phyloP scores from a whole-genome alignment of 805 yeast species.

The Barnettozyma sucrosica region DNA sequence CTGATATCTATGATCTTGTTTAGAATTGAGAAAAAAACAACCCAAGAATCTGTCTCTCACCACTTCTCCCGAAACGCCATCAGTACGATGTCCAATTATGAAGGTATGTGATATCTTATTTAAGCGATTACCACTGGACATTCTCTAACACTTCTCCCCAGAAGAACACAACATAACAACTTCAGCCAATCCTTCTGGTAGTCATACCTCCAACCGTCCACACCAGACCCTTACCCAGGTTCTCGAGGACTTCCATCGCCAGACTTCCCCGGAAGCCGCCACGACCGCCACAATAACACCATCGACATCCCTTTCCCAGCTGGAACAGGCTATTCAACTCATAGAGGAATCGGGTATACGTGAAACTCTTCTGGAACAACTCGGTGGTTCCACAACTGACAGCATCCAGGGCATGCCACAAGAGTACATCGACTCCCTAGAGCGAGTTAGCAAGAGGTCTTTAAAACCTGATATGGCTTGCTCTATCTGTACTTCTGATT shows the following conservation, averaged over 20 bases:
- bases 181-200: slow-evolving; percentile 1
- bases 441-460: slow-evolving; percentile 51
- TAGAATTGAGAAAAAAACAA: too few relatives aligned
- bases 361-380: slow-evolving; percentile 24
- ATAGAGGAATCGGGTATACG: slow-evolving; percentile 17
- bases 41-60: too few relatives aligned
- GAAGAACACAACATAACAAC: slow-evolving; percentile 5
- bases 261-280: too few relatives aligned
- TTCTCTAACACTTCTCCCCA: neutral
- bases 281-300: neutral
- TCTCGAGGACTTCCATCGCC: slow-evolving; percentile 12
- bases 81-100: slow-evolving; percentile 18
- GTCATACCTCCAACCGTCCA: slow-evolving; percentile 6
- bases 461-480: slow-evolving; percentile 53
- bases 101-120: slow-evolving; percentile 8
- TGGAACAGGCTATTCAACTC: slow-evolving; percentile 16
- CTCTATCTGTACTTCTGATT: slow-evolving; percentile 77
- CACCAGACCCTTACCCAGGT: slow-evolving; percentile 17
- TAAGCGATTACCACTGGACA: slow-evolving; percentile 6
- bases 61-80: neutral
- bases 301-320: slow-evolving; percentile 9
- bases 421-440: slow-evolving; percentile 68
- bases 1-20: neutral
- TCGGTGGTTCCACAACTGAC: slow-evolving; percentile 11
- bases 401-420: slow-evolving; percentile 53